Conservation (phyloP, 208 protist genomes). For the Leishmania tarentolae region DNA sequence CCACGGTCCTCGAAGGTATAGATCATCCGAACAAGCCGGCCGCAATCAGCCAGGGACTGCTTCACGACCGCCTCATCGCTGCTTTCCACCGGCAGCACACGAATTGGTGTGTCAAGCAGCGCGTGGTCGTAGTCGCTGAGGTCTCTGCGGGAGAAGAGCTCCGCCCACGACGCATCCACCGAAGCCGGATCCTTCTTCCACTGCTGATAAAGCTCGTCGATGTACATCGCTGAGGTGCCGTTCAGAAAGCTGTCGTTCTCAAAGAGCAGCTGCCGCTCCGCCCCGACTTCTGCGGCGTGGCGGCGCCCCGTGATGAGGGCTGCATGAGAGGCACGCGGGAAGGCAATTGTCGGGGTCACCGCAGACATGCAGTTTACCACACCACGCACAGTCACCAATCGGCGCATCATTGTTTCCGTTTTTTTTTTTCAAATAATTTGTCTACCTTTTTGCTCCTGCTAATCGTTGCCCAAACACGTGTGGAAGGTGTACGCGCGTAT, state of each 20-base stretch:
- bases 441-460: background rate
- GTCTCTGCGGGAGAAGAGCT: slow-evolving; percentile 53
- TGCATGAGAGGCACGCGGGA: slow-evolving; percentile 2
- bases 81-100: slow-evolving; percentile 52
- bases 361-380: slow-evolving; percentile 20
- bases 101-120: slow-evolving; percentile 63
- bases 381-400: slow-evolving; percentile 28
- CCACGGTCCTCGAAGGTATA: slow-evolving; percentile 88
- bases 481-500: background rate
- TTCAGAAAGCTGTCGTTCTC: slow-evolving; percentile 87
- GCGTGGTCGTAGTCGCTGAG: slow-evolving; percentile 57
- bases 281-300: slow-evolving; percentile 28
- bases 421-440: background rate
- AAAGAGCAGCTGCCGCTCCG: slow-evolving; percentile 66
- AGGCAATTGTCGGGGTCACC: slow-evolving; percentile 3
- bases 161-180: slow-evolving; percentile 76
- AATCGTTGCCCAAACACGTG: background rate
- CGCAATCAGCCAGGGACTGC: slow-evolving; percentile 81
- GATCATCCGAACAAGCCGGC: slow-evolving; percentile 87
- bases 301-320: slow-evolving; percentile 14
- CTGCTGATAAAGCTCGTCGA: slow-evolving; percentile 83
- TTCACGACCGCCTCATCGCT: slow-evolving; percentile 44
- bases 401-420: slow-evolving; percentile 60
- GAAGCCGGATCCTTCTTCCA: slow-evolving; percentile 79
- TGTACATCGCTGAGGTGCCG: slow-evolving; percentile 77